Conservation (phyloP, 108 stramenopile genomes). For the Licmophora abbreviata region DNA sequence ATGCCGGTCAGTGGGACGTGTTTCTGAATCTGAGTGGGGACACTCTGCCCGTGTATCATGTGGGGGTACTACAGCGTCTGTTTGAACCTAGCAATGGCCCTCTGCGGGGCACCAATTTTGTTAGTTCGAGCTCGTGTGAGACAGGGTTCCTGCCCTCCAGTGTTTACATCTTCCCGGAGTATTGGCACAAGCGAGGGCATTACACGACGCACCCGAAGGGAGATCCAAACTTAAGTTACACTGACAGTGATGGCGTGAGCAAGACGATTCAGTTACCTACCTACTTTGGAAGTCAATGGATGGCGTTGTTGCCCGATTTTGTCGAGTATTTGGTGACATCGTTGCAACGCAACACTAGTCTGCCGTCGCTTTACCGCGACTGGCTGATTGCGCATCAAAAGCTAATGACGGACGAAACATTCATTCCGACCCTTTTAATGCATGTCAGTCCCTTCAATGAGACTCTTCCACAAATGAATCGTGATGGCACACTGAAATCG, state of each 20-base stretch:
- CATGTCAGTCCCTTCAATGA: slow-evolving; percentile 35
- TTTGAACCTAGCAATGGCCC: slow-evolving; percentile 60
- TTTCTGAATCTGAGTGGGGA: slow-evolving; percentile 81
- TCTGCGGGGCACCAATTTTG: slow-evolving; percentile 64
- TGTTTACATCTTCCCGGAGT: slow-evolving; percentile 56
- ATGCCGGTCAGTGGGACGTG: slow-evolving; percentile 58
- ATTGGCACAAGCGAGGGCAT: slow-evolving; percentile 81
- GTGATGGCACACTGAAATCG: slow-evolving; percentile 20
- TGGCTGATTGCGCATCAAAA: slow-evolving; percentile 42
- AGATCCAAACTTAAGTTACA: slow-evolving; percentile 30
- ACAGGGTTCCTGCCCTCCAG: slow-evolving; percentile 74
- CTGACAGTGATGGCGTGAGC: slow-evolving; percentile 32
- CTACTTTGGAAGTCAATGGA: slow-evolving; percentile 88
- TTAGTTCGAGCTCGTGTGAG: slow-evolving; percentile 69
- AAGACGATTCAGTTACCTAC: slow-evolving; percentile 18
- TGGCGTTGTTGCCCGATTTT: slow-evolving; percentile 64
- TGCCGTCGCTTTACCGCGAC: slow-evolving; percentile 47
- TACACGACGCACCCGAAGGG: slow-evolving; percentile 37
- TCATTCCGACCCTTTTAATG: slow-evolving; percentile 77
- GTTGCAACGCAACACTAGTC: slow-evolving; percentile 46
- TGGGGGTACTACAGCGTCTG: slow-evolving; percentile 36
- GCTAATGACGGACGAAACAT: slow-evolving; percentile 88
- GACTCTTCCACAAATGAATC: slow-evolving; percentile 34
- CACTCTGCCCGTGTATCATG: slow-evolving; percentile 62
- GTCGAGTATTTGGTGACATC: slow-evolving; percentile 47